phyloP scores from a whole-genome alignment of 2,329 filamentous ascomycete species.

The Fusarium buxicola region DNA sequence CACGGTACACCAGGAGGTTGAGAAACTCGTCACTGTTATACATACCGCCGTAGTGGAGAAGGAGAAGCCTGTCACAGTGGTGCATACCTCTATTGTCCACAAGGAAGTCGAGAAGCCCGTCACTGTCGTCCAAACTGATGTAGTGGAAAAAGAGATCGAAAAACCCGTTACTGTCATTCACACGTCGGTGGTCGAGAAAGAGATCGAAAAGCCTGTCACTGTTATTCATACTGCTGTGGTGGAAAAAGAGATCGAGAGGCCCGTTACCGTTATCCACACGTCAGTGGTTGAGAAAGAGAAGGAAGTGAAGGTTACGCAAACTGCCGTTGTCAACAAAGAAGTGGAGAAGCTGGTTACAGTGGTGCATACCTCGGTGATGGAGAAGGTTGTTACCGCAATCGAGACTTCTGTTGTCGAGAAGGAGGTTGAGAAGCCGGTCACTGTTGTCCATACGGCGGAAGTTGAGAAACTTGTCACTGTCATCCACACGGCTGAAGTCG shows the following conservation, averaged over 20 bases:
- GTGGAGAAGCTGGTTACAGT: constrained; percentile 22
- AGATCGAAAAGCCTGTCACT: constrained; percentile 7
- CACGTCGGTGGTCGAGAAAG: constrained; percentile 12
- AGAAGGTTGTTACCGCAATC: constrained; percentile 11
- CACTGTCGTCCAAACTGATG: constrained; percentile 20
- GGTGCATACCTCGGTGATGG: constrained; percentile 22
- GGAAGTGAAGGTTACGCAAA: not conserved
- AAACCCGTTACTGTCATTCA: constrained; percentile 17
- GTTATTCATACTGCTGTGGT: constrained; percentile 13
- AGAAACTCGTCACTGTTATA: constrained; percentile 1
- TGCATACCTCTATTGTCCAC: constrained; percentile 16
- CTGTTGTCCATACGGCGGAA: constrained; percentile 2
- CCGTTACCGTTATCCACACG: constrained; percentile 17
- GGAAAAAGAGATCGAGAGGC: not conserved
- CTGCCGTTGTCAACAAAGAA: constrained; percentile 3
- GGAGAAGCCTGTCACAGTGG: constrained; percentile 16
- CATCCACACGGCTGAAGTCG: constrained; percentile 1
- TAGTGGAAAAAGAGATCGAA: constrained; percentile 18
- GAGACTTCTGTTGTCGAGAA: constrained; percentile 15
- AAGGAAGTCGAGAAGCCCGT: constrained; percentile 10
- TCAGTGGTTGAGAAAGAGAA: not conserved
- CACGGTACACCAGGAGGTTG: not conserved
- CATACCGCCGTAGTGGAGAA: constrained; percentile 18
- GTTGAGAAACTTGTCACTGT: not conserved
- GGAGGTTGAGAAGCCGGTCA: constrained; percentile 20